Evolutionary conservation across 441 rosid species (phyloP).

Genomic region (Cnidoscolus chayamansa): DNA sequence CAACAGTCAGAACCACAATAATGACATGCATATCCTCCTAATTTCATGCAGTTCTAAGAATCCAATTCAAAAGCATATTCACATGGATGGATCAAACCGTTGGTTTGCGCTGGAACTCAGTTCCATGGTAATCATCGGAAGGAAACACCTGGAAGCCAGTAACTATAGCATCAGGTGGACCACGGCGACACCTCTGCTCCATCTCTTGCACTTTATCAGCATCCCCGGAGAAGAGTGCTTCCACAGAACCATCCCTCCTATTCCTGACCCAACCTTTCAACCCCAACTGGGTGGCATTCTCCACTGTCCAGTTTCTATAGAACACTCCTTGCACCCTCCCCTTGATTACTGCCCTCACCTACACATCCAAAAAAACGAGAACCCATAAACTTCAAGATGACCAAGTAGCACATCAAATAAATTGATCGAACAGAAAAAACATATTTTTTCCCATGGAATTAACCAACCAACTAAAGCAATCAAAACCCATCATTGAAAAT

Average conservation of each 20-base stretch:
- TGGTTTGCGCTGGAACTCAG: conserved; percentile 51
- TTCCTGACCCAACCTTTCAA: conserved; percentile 90
- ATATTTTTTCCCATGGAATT: background rate
- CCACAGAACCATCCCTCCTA: conserved; percentile 81
- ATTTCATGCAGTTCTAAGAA: conserved; percentile 2
- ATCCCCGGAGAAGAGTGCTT: conserved; percentile 76
- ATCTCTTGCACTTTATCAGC: conserved; percentile 60
- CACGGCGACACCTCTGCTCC: conserved; percentile 86
- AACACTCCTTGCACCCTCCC: conserved; percentile 94
- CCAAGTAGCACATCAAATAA: too few relatives aligned
- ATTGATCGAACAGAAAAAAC: background rate
- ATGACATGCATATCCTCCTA: background rate
- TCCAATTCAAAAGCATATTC: background rate
- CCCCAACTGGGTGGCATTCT: conserved; percentile 65
- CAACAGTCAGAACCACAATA: conserved; percentile 1
- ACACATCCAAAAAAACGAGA: conserved; percentile 24
- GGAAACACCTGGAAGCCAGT: conserved; percentile 76
- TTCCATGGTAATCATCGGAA: conserved; percentile 58
- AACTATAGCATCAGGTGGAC: conserved; percentile 73
- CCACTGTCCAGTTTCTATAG: conserved; percentile 85
- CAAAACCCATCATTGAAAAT: conserved; percentile 9
- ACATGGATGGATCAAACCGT: conserved; percentile 43
- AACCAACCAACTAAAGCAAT: background rate
- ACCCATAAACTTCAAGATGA: too few relatives aligned
- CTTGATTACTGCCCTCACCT: conserved; percentile 69